Evolutionary conservation across 1,139 yeast species (phyloP).

Genomic region (Debaryomyces robertsiae): DNA sequence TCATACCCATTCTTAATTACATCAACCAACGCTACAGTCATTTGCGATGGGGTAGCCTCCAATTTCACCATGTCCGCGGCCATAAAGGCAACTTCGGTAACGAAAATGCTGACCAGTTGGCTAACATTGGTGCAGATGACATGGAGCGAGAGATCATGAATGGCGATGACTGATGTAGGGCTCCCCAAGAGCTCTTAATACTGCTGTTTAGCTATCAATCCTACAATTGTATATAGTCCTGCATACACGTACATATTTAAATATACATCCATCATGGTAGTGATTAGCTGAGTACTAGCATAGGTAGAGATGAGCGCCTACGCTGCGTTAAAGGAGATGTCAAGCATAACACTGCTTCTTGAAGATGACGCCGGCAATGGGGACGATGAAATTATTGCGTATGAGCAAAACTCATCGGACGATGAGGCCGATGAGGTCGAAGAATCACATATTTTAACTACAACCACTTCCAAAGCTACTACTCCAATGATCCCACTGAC

Average conservation of each 20-base stretch:
- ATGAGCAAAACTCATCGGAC: conserved; percentile 29
- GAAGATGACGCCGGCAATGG: conserved; percentile 19
- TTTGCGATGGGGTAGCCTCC: conserved; percentile 36
- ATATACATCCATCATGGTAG: conserved; percentile 1
- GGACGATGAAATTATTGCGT: conserved; percentile 23
- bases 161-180: neutral
- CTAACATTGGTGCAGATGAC: conserved; percentile 61
- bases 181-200: too few relatives aligned
- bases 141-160: conserved; percentile 14
- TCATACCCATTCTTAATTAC: conserved; percentile 25
- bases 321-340: conserved; percentile 45
- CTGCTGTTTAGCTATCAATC: too few relatives aligned
- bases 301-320: conserved; percentile 48
- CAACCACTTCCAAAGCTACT: conserved; percentile 3
- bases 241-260: conserved; percentile 3
- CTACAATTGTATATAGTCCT: conserved; percentile 1
- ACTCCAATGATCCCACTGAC: conserved; percentile 7
- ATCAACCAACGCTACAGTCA: conserved; percentile 30
- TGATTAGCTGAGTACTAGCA: neutral
- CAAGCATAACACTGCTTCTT: conserved; percentile 17
- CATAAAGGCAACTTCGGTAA: conserved; percentile 74
- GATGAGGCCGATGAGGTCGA: conserved; percentile 22
- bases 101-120: conserved; percentile 75
- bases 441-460: conserved; percentile 13
- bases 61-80: conserved; percentile 66